Conservation (phyloP, 805 yeast genomes). For the Barnettozyma botsteinii region DNA sequence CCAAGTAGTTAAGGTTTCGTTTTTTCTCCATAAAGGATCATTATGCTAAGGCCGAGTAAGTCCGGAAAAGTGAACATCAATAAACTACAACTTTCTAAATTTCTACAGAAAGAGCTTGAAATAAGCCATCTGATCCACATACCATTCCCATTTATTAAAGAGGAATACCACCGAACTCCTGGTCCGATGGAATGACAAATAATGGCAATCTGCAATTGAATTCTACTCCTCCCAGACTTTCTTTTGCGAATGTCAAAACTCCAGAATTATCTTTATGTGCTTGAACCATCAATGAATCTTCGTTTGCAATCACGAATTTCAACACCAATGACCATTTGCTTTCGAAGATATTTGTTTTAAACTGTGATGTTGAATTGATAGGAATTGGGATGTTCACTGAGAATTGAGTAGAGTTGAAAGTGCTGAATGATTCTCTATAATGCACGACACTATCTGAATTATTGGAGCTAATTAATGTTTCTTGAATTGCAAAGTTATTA, state of each 20-base stretch:
- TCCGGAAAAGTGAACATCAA: not conserved
- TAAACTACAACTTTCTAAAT: not conserved
- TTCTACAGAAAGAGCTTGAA: no score
- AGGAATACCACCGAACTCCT: conserved; percentile 44
- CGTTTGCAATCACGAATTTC: conserved; percentile 30
- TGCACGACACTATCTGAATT: conserved; percentile 14
- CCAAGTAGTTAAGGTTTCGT: no score
- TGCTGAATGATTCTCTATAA: conserved; percentile 28
- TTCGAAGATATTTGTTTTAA: conserved; percentile 35
- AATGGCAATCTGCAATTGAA: conserved; percentile 42
- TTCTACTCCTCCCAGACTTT: conserved; percentile 32
- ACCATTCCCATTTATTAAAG: not conserved
- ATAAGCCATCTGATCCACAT: not conserved
- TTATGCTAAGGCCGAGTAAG: not conserved
- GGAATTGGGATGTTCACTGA: conserved; percentile 32
- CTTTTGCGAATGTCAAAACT: conserved; percentile 27
- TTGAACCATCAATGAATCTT: conserved; percentile 11
- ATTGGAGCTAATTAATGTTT: not conserved
- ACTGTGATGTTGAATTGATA: conserved; percentile 32
- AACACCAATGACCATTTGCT: conserved; percentile 33
- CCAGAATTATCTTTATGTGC: conserved; percentile 35
- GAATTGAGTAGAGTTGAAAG: conserved; percentile 24
- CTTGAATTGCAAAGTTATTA: conserved; percentile 24
- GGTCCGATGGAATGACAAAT: conserved; percentile 38
- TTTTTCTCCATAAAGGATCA: not conserved